Base-by-base conservation (phyloP, 2,329 filamentous ascomycete genomes). In the Fusarium lateritium region DNA sequence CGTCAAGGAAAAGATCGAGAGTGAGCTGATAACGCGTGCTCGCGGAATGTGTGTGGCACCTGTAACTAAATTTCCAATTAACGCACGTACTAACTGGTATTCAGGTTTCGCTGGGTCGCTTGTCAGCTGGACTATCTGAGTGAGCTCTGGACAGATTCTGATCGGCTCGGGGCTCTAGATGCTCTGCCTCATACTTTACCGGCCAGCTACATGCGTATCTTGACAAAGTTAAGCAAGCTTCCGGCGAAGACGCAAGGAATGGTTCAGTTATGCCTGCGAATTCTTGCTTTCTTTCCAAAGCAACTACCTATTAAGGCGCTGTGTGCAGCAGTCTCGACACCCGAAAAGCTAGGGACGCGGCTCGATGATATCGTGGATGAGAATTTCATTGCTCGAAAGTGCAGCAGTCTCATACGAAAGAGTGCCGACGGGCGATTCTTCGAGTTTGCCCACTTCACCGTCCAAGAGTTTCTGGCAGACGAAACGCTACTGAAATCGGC, bases 101-200 rank as follows among this genome's bases (percentile, higher is more conserved):
- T 3, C 9, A 70, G 68, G 68, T 70, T 70, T 10, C 68, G 68
- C 0, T 71, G 68, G 68, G 68, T 64, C 10, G 42, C 52, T 3
- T 71, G 68, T 9, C 65, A 71, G 15, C 26, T 71, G 0, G 65
- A 71, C 15, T 65, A 69, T 31, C 43, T 71, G 9, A 47, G 47
- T 3, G 62, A 67, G 2, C 44, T 55, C n/a, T 24, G 24, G 1
- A 55, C 13, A 2, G 68, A 71, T 13, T 13, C 4, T 10, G 65
- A 60, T 2, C 62, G 66, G 1, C 50, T 40, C 1, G 24, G 62
- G 13, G 68, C 68, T 0, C 33, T 69, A 0, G 33, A 56, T 0
- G 21, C 46, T 3, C 39, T 71, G 0, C 66, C 68, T 6, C 58
- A 26, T 1, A 40, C 26, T 1, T 15, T 70, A 0, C 50, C 31